Evolutionary conservation across 164 flowering plant species (phyloP).

Genomic region (Brasenia schreberi): DNA sequence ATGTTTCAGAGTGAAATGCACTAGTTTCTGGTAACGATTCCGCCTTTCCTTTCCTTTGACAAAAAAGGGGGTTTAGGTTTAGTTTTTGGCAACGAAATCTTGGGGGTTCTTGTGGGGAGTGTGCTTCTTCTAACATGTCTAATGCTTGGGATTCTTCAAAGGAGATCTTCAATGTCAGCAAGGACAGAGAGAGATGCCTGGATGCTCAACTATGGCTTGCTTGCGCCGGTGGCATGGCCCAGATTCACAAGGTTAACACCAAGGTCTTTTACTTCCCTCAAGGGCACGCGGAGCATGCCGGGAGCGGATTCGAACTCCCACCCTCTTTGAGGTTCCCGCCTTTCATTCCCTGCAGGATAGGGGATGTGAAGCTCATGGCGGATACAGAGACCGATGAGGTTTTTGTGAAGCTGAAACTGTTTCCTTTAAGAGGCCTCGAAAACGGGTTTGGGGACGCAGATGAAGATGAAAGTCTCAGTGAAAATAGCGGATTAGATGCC

Average conservation of each 20-base stretch:
- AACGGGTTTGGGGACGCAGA: neutral
- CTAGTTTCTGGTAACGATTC: neutral
- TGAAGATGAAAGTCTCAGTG: neutral
- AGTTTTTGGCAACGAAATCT: neutral
- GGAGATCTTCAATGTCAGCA: neutral
- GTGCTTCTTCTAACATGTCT: conserved; percentile 1
- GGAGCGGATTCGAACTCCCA: conserved; percentile 8
- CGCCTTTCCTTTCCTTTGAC: neutral
- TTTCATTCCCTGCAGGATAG: conserved; percentile 24
- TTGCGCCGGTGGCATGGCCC: conserved; percentile 38
- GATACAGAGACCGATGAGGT: conserved; percentile 45
- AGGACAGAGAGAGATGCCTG: conserved; percentile 6
- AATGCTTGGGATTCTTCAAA: neutral
- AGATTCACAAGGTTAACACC: conserved; percentile 32
- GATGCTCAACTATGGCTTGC: conserved; percentile 51
- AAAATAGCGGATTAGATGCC: conserved; percentile 1
- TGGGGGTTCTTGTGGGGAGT: neutral
- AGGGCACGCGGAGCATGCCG: conserved; percentile 55
- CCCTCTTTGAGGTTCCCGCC: conserved; percentile 10
- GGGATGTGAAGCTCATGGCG: conserved; percentile 26
- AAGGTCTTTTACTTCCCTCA: conserved; percentile 71
- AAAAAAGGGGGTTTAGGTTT: neutral
- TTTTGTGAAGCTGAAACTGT: conserved; percentile 24
- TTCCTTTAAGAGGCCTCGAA: neutral
- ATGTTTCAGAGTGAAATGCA: neutral